phyloP scores from a whole-genome alignment of 305 asterid species.

The Plantago coronopus region DNA sequence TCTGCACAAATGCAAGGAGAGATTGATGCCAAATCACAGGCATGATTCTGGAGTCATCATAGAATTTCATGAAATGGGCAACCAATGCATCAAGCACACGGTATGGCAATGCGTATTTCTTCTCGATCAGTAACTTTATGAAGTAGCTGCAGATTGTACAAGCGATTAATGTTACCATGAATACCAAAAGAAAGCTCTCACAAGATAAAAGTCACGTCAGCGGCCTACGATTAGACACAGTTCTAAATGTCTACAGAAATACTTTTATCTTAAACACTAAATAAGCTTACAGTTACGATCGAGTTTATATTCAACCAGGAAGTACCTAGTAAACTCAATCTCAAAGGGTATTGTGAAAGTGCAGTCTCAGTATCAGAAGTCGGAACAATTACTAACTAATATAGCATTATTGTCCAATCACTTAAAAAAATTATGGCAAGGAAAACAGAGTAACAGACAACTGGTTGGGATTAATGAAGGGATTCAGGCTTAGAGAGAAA shows the following conservation, averaged over 20 bases:
- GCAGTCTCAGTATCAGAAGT: neutral
- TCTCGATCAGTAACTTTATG: constrained; percentile 69
- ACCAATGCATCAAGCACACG: constrained; percentile 96
- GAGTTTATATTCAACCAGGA: neutral
- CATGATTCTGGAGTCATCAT: constrained; percentile 72
- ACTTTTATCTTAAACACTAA: too few relatives aligned
- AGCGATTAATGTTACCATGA: neutral
- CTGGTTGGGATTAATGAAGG: neutral
- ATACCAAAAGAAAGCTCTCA: neutral
- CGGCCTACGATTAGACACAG: neutral
- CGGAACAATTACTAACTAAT: neutral
- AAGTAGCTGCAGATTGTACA: constrained; percentile 55
- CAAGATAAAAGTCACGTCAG: neutral
- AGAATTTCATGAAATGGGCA: constrained; percentile 76
- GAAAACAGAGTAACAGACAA: neutral
- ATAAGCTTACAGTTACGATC: too few relatives aligned
- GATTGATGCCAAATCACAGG: constrained; percentile 98
- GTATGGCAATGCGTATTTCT: constrained; percentile 94
- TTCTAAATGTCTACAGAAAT: too few relatives aligned
- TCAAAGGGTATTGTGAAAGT: too few relatives aligned
- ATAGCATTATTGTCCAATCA: neutral
- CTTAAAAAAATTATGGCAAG: neutral
- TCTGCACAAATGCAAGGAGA: constrained; percentile 89
- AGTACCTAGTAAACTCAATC: too few relatives aligned
- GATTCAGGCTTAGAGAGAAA: neutral